Evolutionary conservation across 2,329 filamentous ascomycete genomes (phyloP), one percentile per base, ranked within the genome.

Genomic region (Aspergillus chevalieri): DNA sequence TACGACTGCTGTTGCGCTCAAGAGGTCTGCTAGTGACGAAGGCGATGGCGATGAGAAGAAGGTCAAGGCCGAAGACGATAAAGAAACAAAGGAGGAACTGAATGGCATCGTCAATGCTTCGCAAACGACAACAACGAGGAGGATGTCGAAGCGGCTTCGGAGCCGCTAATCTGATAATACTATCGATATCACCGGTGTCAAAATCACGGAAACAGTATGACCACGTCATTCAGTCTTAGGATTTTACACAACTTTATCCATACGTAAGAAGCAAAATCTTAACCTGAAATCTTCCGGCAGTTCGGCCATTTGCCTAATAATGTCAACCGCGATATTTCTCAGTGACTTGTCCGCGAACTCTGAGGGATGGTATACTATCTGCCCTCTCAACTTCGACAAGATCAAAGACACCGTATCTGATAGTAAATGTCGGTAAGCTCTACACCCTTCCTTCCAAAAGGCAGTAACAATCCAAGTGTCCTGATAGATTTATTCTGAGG

Each of bases 81-180:
- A 50, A 14, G 49, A 65, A 24, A 19, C 46, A 2, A 58, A 64
- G 46, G 52, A 56, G 2, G 43, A 48, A 3, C 15, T 49, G 2
- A 61, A 63, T 3, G 48, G 34, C 12, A 30, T 62, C 3, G 38
- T 61, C n/a, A 47, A 59, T 43, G 51, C 52, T 15, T 52, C 59
- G 17, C 54, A 59, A 17, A 57, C 62, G 4, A 59, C 54, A 14
- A 59, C 58, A 17, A 58, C 61, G 9, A 57, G 64, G 22, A 59
- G 65, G 43, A 57, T 56, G 41, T 67, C 65, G 8, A 67, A 65
- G 50, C 60, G 65, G 50, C 56, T 65, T 33, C 63, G 57, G 43
- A 59, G 47, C 34, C 49, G 51, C 24, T 59, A 41, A 51, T 21
- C 12, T 21, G 12, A 44, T 22, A 22, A 22, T 22, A 22, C 4